Evolutionary conservation across 768 basidiomycete genomes (phyloP).

Genomic region (Serendipita sp.): DNA sequence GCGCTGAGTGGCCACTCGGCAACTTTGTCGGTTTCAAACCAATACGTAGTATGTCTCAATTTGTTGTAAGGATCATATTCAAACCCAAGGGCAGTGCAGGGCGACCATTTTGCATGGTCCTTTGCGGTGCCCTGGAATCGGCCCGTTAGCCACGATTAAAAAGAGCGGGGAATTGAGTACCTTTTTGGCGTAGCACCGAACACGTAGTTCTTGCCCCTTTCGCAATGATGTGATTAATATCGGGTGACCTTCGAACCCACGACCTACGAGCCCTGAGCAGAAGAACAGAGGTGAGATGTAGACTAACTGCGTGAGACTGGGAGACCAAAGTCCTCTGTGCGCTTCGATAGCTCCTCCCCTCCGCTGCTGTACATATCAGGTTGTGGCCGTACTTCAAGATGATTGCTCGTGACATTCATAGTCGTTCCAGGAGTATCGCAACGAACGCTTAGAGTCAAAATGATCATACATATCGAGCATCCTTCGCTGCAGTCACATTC

Average conservation of each 20-base stretch:
- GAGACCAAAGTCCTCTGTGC: slow-evolving; percentile 56
- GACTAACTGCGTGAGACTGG: slow-evolving; percentile 73
- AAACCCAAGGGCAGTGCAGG: slow-evolving; percentile 84
- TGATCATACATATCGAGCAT: slow-evolving; percentile 76
- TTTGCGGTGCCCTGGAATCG: slow-evolving; percentile 73
- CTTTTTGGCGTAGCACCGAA: slow-evolving; percentile 85
- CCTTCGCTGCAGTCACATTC: slow-evolving; percentile 80
- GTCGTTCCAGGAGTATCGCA: slow-evolving; percentile 51
- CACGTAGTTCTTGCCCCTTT: slow-evolving; percentile 78
- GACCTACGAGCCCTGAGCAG: slow-evolving; percentile 21
- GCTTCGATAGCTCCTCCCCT: slow-evolving; percentile 61
- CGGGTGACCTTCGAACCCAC: slow-evolving; percentile 42
- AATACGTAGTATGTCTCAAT: slow-evolving; percentile 85
- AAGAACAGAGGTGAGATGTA: not conserved
- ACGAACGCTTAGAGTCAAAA: slow-evolving; percentile 56
- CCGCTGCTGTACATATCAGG: slow-evolving; percentile 18
- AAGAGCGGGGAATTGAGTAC: slow-evolving; percentile 23
- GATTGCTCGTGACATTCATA: slow-evolving; percentile 74
- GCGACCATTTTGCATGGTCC: slow-evolving; percentile 98
- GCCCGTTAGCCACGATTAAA: not conserved
- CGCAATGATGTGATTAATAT: slow-evolving; percentile 83
- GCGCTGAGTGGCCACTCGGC: slow-evolving; percentile 84
- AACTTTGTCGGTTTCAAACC: slow-evolving; percentile 71
- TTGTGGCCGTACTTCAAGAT: slow-evolving; percentile 42
- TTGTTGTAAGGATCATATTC: slow-evolving; percentile 99